Percentiles rank a stretch among this genome's conserved stretches.
Conservation (phyloP, 2,329 filamentous ascomycete species). For the Cylindrodendrum hubeiense region DNA sequence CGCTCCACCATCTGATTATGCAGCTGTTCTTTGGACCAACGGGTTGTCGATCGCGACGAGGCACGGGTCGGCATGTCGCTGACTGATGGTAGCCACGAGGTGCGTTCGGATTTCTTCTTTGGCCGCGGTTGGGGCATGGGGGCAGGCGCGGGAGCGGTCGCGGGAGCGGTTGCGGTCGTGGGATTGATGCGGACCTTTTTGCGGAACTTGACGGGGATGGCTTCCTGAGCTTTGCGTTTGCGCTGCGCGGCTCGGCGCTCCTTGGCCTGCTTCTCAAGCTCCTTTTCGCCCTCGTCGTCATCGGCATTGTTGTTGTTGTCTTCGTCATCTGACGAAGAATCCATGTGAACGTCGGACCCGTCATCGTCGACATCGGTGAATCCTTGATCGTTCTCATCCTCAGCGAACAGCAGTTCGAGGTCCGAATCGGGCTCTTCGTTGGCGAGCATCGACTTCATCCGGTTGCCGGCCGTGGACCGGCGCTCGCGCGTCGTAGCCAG, state of each 20-base stretch:
- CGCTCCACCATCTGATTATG: conserved; percentile 81
- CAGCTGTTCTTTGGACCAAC: conserved; percentile 70
- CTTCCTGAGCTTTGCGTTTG: conserved; percentile 85
- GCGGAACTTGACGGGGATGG: conserved; percentile 76
- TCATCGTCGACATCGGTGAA: conserved; percentile 77
- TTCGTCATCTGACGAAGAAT: conserved; percentile 86
- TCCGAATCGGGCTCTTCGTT: conserved; percentile 78
- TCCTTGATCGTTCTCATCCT: conserved; percentile 76
- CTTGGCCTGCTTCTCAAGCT: conserved; percentile 82
- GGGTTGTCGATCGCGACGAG: conserved; percentile 69
- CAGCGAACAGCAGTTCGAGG: conserved; percentile 81
- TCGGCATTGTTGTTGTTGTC: conserved; percentile 75
- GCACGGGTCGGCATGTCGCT: conserved; percentile 69
- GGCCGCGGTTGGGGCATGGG: conserved; percentile 60
- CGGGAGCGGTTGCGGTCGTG: conserved; percentile 52
- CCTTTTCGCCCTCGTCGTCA: conserved; percentile 88
- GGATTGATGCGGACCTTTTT: conserved; percentile 83
- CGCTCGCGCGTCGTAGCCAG: conserved; percentile 80
- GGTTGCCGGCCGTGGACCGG: conserved; percentile 86
- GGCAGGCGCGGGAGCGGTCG: conserved; percentile 51
- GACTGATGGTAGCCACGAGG: conserved; percentile 68
- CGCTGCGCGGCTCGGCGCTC: conserved; percentile 74
- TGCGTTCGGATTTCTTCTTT: conserved; percentile 71
- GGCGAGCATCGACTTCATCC: conserved; percentile 82
- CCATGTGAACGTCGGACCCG: conserved; percentile 84